These are phyloP conservation scores for Rhododendron kiyosumense DNA, from an alignment of 148 eudicot genomes.

Conservation along the genomic window DNA sequence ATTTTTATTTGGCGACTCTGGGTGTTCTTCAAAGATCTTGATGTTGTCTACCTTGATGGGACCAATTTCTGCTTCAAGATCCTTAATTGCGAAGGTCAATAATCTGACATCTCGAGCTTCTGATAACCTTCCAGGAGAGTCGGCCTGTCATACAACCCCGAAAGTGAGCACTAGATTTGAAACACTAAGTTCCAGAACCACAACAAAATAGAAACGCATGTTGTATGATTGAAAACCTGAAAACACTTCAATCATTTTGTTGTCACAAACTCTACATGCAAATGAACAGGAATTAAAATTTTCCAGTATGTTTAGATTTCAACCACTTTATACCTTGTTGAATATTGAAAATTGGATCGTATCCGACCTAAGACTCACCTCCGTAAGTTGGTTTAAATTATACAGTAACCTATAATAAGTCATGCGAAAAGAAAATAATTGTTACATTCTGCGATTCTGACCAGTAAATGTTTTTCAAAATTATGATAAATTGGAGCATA, in stretches of 20 bases:
- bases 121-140: constrained; percentile 41
- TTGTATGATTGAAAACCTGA: background rate
- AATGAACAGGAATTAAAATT: background rate
- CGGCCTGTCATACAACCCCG: constrained; percentile 31
- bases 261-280: background rate
- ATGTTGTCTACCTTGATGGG: constrained; percentile 34
- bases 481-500: background rate
- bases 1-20: constrained; percentile 11
- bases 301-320: background rate
- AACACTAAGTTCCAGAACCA: background rate
- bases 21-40: background rate
- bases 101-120: constrained; percentile 69
- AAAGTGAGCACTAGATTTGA: background rate
- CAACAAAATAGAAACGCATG: background rate
- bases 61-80: constrained; percentile 57
- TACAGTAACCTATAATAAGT: background rate
- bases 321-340: background rate
- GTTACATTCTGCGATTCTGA: background rate
- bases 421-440: background rate
- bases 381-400: constrained; percentile 27
- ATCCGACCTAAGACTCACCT: constrained; percentile 32
- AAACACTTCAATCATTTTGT: background rate
- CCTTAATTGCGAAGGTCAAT: constrained; percentile 50
- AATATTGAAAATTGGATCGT: background rate
- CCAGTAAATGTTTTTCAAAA: background rate